Conservation (phyloP, 805 yeast genomes). For the Candida sphagnicola region DNA sequence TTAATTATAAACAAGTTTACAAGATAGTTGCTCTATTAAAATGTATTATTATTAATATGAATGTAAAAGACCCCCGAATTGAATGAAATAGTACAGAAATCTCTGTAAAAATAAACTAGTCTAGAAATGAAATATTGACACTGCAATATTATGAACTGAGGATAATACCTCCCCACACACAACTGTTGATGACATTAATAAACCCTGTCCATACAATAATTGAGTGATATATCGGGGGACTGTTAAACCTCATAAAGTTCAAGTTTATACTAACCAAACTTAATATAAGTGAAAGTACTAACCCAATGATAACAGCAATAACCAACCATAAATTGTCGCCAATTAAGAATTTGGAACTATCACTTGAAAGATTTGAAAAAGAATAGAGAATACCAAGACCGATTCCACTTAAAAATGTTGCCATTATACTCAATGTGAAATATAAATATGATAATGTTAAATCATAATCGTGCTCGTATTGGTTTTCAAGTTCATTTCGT, state of each 20-base stretch:
- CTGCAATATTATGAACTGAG: background rate
- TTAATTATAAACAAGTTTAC: too few relatives aligned
- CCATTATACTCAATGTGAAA: conserved; percentile 30
- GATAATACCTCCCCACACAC: conserved; percentile 10
- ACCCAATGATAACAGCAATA: conserved; percentile 26
- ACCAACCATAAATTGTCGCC: conserved; percentile 31
- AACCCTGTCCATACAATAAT: conserved; percentile 13
- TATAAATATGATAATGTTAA: conserved; percentile 31
- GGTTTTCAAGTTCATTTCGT: conserved; percentile 16
- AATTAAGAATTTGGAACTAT: conserved; percentile 20
- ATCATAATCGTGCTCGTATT: conserved; percentile 33
- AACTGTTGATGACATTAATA: conserved; percentile 11
- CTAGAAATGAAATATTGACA: background rate
- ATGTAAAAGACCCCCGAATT: too few relatives aligned
- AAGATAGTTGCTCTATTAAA: too few relatives aligned
- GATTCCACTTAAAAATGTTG: conserved; percentile 35
- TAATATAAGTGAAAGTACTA: conserved; percentile 27
- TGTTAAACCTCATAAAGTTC: conserved; percentile 25
- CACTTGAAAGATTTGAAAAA: conserved; percentile 19
- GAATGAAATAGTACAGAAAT: too few relatives aligned
- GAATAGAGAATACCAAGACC: conserved; percentile 37
- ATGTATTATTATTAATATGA: too few relatives aligned
- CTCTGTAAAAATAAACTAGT: background rate
- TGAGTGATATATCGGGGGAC: conserved; percentile 20
- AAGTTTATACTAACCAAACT: conserved; percentile 34